Evolutionary conservation across 441 rosid species (phyloP).

Genomic region (Erodium moschatum): DNA sequence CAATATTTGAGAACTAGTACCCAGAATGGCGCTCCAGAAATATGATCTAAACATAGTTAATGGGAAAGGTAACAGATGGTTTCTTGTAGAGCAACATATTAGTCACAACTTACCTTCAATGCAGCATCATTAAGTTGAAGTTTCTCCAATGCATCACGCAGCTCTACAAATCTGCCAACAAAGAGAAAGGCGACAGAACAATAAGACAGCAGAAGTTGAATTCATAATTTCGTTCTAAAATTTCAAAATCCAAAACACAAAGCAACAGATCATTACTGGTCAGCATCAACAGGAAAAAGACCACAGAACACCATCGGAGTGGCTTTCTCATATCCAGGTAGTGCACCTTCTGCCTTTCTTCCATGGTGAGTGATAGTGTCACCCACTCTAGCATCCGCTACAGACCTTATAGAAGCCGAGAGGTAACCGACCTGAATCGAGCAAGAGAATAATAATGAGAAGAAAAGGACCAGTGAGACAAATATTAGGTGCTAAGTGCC

Average conservation of each 20-base stretch:
- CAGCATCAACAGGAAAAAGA: constrained; percentile 93
- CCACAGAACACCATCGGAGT: constrained; percentile 99
- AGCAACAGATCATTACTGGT: constrained; percentile 53
- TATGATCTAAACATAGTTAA: neutral
- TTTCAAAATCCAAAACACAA: constrained; percentile 16
- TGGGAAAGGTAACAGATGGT: neutral
- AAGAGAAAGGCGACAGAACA: constrained; percentile 15
- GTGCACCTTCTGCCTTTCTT: constrained; percentile 64
- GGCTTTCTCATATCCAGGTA: constrained; percentile 93
- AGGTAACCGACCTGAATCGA: constrained; percentile 74
- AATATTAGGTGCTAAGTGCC: neutral
- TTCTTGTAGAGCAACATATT: neutral
- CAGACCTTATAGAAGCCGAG: constrained; percentile 90
- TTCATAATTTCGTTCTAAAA: constrained; percentile 7
- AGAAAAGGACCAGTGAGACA: neutral
- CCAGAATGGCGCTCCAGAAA: neutral
- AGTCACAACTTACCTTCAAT: constrained; percentile 46
- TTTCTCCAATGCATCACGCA: constrained; percentile 94
- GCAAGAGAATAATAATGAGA: neutral
- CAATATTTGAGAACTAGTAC: neutral
- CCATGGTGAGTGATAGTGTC: constrained; percentile 64
- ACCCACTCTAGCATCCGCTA: constrained; percentile 97
- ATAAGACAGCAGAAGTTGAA: constrained; percentile 16
- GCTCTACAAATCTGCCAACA: constrained; percentile 61
- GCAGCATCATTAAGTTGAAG: constrained; percentile 96